A percentile compares a stretch with the other conserved stretches of the same genome.
Evolutionary conservation across 1,139 yeast species (phyloP).

Genomic region (Pneumocystis oryctolagi): DNA sequence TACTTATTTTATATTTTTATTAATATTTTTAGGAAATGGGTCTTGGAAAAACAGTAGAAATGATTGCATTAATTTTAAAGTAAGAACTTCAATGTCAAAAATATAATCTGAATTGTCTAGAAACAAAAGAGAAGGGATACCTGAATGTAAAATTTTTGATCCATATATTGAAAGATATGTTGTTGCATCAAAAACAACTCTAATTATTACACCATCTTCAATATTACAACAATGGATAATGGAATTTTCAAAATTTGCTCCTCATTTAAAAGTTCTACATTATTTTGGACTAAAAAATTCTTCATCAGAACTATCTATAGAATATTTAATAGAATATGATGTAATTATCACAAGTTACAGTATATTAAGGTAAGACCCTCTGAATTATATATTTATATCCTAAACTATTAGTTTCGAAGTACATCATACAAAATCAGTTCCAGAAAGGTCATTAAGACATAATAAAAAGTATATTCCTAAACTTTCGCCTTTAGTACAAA

Average conservation of each 20-base stretch:
- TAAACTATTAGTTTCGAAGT: slow-evolving; percentile 11
- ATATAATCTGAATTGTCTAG: not conserved
- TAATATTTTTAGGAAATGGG: slow-evolving; percentile 62
- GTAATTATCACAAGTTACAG: slow-evolving; percentile 71
- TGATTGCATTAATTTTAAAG: slow-evolving; percentile 42
- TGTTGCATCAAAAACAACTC: slow-evolving; percentile 47
- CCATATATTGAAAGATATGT: slow-evolving; percentile 35
- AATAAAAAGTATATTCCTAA: slow-evolving; percentile 29
- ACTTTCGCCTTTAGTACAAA: slow-evolving; percentile 62
- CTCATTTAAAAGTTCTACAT: slow-evolving; percentile 40
- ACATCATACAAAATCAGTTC: slow-evolving; percentile 60
- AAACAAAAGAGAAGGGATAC: not conserved
- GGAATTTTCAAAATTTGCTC: slow-evolving; percentile 50
- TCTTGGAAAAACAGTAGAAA: slow-evolving; percentile 81
- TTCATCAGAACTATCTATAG: slow-evolving; percentile 30
- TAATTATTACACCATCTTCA: slow-evolving; percentile 73
- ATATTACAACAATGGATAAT: slow-evolving; percentile 72
- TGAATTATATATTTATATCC: slow-evolving; percentile 14
- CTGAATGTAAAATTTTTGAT: slow-evolving; percentile 25
- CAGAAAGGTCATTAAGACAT: slow-evolving; percentile 31
- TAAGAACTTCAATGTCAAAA: slow-evolving; percentile 34
- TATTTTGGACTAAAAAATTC: slow-evolving; percentile 26
- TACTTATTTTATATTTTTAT: not conserved
- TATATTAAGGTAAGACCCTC: slow-evolving; percentile 52
- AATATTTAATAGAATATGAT: slow-evolving; percentile 41